Evolutionary conservation across 1,139 yeast genomes (phyloP).

Genomic region (Zhuliangozyma blackwelliae): DNA sequence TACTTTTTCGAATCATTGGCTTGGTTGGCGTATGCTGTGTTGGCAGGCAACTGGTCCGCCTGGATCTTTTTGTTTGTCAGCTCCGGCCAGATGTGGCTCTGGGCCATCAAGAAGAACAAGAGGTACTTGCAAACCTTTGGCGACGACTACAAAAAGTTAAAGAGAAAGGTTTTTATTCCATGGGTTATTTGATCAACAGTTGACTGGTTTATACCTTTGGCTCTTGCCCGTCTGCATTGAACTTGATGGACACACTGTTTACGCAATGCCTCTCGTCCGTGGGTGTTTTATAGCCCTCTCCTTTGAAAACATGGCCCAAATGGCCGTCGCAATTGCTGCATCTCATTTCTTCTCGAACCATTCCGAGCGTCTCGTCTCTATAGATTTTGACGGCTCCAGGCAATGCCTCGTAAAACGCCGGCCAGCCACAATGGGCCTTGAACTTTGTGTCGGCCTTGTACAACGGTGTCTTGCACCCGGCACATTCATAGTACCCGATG

Average conservation of each 20-base stretch:
- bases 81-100: constrained; percentile 69
- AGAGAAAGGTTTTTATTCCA: constrained; percentile 66
- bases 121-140: constrained; percentile 70
- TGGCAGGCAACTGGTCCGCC: constrained; percentile 76
- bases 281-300: constrained; percentile 90
- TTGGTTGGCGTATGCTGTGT: constrained; percentile 66
- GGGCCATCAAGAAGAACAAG: constrained; percentile 74
- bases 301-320: constrained; percentile 88
- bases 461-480: constrained; percentile 76
- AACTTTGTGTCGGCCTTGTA: constrained; percentile 80
- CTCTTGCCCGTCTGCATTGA: constrained; percentile 24
- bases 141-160: constrained; percentile 63
- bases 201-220: constrained; percentile 1
- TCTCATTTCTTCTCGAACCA: constrained; percentile 81
- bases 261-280: constrained; percentile 95
- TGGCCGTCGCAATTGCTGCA: constrained; percentile 92
- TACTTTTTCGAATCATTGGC: constrained; percentile 80
- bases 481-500: constrained; percentile 74
- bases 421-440: constrained; percentile 96
- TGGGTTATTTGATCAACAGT: constrained; percentile 10
- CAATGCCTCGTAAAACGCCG: constrained; percentile 86
- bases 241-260: constrained; percentile 76
- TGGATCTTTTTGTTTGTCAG: constrained; percentile 68
- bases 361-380: constrained; percentile 64
- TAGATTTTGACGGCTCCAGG: constrained; percentile 69